Evolutionary conservation across 768 basidiomycete genomes (phyloP), one percentile per base, ranked within the genome.

Genomic region (Lactarius psammicola): DNA sequence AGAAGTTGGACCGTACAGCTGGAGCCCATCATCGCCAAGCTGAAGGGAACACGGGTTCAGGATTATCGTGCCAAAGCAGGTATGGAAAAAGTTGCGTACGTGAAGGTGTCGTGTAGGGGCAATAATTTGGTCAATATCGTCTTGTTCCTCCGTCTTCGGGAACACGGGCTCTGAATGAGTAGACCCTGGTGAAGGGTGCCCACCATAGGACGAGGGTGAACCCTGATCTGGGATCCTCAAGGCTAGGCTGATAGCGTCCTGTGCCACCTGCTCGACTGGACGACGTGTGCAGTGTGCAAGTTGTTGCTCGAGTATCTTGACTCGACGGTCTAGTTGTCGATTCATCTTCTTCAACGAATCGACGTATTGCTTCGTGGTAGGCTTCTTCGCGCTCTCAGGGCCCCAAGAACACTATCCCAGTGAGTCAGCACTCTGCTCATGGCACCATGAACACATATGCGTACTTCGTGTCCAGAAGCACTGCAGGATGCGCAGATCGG

Each of bases 311-410:
- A 74, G 72, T 40, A 74, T 72, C 57, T 67, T 71, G 56, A 74
- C 71, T 6, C 71, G 69, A 33, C 59, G 64, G n/a, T 73, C 73
- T 40, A 75, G 69, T 9, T 68, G 68, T 31, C 70, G 68, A 57
- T 74, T 74, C 64, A 70, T 70, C 60, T 72, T 74, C 42, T 70
- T 72, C 33, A 75, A 67, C 4, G 73, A 73, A 51, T 76, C 75
- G 55, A 76, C 75, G 66, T 75, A 74, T 61, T 75, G 75, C 56
- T 75, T 74, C 9, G 74, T 76, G 30, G 70, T 71, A 7, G 75
- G 74, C 55, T 72, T 73, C 69, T 76, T 76, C 13, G 75, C 75
- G 4, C 72, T 75, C 60, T 76, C 75, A 34, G 74, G 71, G 26
- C 74, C 75, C 75, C 75, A 76, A 7, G 74, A 70, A 54, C 75